A percentile compares a stretch with the other conserved stretches of the same genome.
These are phyloP conservation scores for Thyridium curvatum DNA, from an alignment of 2,329 filamentous ascomycete species.

Conservation along the genomic window DNA sequence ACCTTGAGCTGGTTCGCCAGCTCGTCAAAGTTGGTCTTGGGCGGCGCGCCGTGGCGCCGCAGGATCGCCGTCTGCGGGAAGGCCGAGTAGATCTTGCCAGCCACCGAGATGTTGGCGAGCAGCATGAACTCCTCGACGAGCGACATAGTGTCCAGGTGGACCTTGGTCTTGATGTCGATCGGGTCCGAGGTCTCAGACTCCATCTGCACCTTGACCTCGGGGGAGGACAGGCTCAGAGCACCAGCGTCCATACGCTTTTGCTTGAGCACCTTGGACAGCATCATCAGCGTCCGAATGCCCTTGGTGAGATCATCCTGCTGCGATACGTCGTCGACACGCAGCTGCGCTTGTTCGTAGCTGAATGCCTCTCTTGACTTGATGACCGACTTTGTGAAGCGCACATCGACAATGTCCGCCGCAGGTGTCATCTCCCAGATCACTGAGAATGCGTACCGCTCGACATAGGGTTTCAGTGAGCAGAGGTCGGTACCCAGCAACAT, in stretches of 20 bases:
- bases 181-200: conserved; percentile 96
- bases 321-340: conserved; percentile 83
- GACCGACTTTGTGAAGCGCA: conserved; percentile 94
- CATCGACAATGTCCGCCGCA: conserved; percentile 76
- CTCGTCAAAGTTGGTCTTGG: conserved; percentile 95
- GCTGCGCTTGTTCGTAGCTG: conserved; percentile 93
- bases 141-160: conserved; percentile 90
- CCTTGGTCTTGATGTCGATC: conserved; percentile 92
- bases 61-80: conserved; percentile 95
- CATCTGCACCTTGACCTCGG: conserved; percentile 91
- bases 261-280: conserved; percentile 85
- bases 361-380: conserved; percentile 96
- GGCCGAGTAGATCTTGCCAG: conserved; percentile 79
- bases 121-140: conserved; percentile 99
- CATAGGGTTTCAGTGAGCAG: conserved; percentile 93
- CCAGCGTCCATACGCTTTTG: conserved; percentile 96
- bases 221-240: conserved; percentile 91
- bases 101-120: conserved; percentile 93
- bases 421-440: conserved; percentile 83
- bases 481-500: conserved; percentile 93
- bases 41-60: conserved; percentile 84
- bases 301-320: conserved; percentile 85
- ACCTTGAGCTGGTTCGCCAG: conserved; percentile 84
- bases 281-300: conserved; percentile 81
- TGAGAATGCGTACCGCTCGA: conserved; percentile 88